A percentile compares a stretch with the other conserved stretches of the same genome.
Evolutionary conservation across 2,329 filamentous ascomycete species (phyloP).

Genomic region (Calonectria leucothoes): DNA sequence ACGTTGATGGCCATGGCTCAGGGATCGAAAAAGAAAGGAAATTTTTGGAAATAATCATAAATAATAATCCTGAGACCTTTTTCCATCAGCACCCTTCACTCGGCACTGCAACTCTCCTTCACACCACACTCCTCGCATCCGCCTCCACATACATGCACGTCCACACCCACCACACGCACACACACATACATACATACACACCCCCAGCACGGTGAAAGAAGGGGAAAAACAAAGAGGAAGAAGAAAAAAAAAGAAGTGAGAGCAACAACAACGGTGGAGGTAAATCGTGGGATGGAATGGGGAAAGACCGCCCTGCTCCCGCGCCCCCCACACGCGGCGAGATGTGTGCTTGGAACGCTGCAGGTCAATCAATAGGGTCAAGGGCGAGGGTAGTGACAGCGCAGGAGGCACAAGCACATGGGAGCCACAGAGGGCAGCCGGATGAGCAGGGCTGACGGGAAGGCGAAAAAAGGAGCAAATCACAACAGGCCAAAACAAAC

Average conservation of each 20-base stretch:
- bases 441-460: neutral
- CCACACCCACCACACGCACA: neutral
- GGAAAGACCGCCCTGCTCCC: neutral
- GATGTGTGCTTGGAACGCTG: slow-evolving; percentile 2
- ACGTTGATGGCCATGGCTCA: slow-evolving; percentile 48
- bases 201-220: neutral
- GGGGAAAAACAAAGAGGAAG: neutral
- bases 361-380: slow-evolving; percentile 2
- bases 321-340: slow-evolving; percentile 29
- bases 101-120: slow-evolving; percentile 36
- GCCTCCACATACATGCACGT: slow-evolving; percentile 31
- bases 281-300: slow-evolving; percentile 10
- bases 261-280: slow-evolving; percentile 34
- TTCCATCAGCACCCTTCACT: neutral
- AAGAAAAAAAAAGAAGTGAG: slow-evolving; percentile 7
- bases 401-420: neutral
- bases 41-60: neutral
- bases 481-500: neutral
- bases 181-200: slow-evolving; percentile 31
- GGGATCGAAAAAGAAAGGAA: slow-evolving; percentile 20
- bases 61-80: neutral
- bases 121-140: slow-evolving; percentile 39
- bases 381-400: neutral
- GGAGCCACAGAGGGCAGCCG: neutral
- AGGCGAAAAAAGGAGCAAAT: neutral